These are phyloP conservation scores for Cubamyces sp. DNA, from an alignment of 768 basidiomycete genomes.

Conservation along the genomic window DNA sequence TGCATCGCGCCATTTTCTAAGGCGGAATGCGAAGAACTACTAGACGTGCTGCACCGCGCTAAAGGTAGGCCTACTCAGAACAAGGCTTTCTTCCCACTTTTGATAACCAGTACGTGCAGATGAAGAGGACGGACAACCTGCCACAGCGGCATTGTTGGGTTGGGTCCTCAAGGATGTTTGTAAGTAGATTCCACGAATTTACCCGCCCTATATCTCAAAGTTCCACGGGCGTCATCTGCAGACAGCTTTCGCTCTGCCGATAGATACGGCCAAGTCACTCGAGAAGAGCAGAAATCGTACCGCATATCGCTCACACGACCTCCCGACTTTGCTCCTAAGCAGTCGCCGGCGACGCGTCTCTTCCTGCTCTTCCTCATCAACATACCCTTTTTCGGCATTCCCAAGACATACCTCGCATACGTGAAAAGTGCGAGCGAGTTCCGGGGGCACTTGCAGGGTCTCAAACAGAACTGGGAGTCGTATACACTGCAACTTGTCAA, in stretches of 20 bases:
- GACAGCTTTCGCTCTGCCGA: conserved; percentile 51
- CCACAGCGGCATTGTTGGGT: conserved; percentile 50
- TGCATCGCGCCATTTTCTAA: conserved; percentile 59
- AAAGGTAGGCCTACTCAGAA: conserved; percentile 12
- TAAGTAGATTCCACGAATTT: conserved; percentile 14
- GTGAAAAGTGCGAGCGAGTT: conserved; percentile 53
- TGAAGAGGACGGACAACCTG: conserved; percentile 39
- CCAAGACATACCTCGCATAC: conserved; percentile 53
- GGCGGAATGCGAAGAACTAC: conserved; percentile 54
- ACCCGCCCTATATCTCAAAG: too few relatives aligned
- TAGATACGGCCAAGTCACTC: conserved; percentile 47
- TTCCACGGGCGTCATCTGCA: conserved; percentile 4
- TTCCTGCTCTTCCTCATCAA: conserved; percentile 45
- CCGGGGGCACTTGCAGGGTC: conserved; percentile 50
- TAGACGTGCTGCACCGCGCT: conserved; percentile 34
- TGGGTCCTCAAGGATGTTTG: conserved; percentile 58
- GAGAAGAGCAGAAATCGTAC: conserved; percentile 33
- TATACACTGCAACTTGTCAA: conserved; percentile 55
- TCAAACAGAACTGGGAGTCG: conserved; percentile 53
- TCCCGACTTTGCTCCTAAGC: conserved; percentile 3
- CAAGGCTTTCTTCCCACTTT: not conserved
- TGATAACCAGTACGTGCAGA: not conserved
- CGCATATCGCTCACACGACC: conserved; percentile 15
- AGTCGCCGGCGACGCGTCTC: conserved; percentile 27
- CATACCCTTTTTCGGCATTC: conserved; percentile 55